Base-by-base conservation (phyloP, 2,329 filamentous ascomycete genomes). In the Podosphaera fusca region DNA sequence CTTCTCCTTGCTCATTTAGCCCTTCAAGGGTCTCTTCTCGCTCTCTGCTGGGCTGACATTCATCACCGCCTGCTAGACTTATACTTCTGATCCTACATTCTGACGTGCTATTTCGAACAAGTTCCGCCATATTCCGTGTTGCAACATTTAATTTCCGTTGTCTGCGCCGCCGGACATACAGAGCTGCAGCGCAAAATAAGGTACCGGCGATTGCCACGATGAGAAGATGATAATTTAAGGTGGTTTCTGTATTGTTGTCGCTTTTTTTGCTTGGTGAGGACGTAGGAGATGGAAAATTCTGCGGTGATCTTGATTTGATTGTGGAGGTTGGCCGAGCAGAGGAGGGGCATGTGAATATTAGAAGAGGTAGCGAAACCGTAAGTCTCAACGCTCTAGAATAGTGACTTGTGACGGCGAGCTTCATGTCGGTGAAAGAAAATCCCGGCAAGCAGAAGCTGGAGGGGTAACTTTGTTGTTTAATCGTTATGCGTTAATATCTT, bases 1-100 rank as follows among this genome's bases (percentile, higher is more conserved):
- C 78, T 65, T 83, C 79, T 34, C 80, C 81, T 49, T 74, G 67
- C 68, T 82, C 80, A 64, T 84, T 75, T 57, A 83, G 67, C 0
- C 81, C 81, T 33, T 56, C 55, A 7, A 9, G 14, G n/a, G 10
- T 50, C 60, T 84, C 80, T 51, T 74, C 56, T 58, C 40, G 14
- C 33, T 51, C n/a, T 56, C 36, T 36, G 2, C 8, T 10, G 2
- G 31, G 21, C 33, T 34, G 53, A 33, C 35, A 55, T 30, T 31
- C 21, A 12, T 55, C 36, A 30, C 14, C 33, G 31, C 7, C 12
- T 3, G 31, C n/a, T n/a, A 38, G 4, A 38, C 14, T 35, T 3
- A 9, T 7, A 12, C n/a, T 12, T 42, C 38, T 42, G 10, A 12
- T 42, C 10, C 38, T 8, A 12, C 38, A 14, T 7, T 42, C 38